Conservation (phyloP, 208 protist genomes). For the Porcisia hertigi region DNA sequence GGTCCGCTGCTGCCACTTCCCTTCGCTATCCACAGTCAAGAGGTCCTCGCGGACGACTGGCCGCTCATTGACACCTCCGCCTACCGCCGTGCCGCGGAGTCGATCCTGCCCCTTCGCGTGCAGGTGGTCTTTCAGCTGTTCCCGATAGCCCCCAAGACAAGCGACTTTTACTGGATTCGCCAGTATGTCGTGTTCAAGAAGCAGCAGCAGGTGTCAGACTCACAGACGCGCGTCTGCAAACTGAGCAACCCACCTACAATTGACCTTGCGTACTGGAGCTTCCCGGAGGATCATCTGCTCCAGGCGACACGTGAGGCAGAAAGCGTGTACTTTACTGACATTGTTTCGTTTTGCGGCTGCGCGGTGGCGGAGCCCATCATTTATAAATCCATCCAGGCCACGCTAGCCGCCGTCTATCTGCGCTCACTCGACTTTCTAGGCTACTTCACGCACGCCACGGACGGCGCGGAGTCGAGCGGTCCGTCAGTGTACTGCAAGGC, state of each 20-base stretch:
- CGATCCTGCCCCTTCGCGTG: slow-evolving; percentile 75
- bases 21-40: slow-evolving; percentile 65
- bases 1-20: slow-evolving; percentile 65
- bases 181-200: slow-evolving; percentile 57
- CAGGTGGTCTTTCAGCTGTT: slow-evolving; percentile 78
- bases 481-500: slow-evolving; percentile 61
- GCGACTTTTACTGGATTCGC: slow-evolving; percentile 56
- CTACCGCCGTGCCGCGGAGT: slow-evolving; percentile 72
- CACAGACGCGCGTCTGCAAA: slow-evolving; percentile 33
- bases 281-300: slow-evolving; percentile 29
- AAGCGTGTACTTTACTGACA: slow-evolving; percentile 59
- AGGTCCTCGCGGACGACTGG: slow-evolving; percentile 75
- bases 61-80: slow-evolving; percentile 79
- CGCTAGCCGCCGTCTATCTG: slow-evolving; percentile 67
- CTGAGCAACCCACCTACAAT: slow-evolving; percentile 64
- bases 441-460: slow-evolving; percentile 86
- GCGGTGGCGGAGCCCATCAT: slow-evolving; percentile 27
- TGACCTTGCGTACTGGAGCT: slow-evolving; percentile 59
- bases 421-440: slow-evolving; percentile 89
- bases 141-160: slow-evolving; percentile 18
- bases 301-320: slow-evolving; percentile 19
- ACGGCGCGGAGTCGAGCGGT: slow-evolving; percentile 49
- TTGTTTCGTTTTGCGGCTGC: slow-evolving; percentile 49
- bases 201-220: slow-evolving; percentile 21
- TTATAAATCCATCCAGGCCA: slow-evolving; percentile 42